Evolutionary conservation across 2,329 filamentous ascomycete genomes (phyloP), one percentile per base, ranked within the genome.

Genomic region (Aspergillus unguis): DNA sequence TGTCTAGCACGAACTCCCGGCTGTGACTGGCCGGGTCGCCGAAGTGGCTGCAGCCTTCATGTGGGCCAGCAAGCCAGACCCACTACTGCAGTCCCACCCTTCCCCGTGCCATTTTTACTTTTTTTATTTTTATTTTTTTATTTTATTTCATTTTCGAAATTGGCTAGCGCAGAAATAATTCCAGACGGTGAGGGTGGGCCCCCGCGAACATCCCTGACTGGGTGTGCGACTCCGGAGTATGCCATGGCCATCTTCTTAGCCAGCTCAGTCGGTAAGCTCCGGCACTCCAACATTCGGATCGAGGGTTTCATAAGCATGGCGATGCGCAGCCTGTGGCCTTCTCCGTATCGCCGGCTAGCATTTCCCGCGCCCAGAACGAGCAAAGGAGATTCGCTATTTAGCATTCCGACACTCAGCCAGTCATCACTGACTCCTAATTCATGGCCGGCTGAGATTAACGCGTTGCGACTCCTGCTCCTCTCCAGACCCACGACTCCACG

Each of bases 1-100:
- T 47, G 51, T 54, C 58, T 55, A 61, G 61, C 61, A 64, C 60
- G 62, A 63, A 64, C 61, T 61, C 61, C 61, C 58, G 57, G 60
- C 50, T 60, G 60, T 62, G 61, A 63, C 60, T 63, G 60, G 61
- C 58, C 57, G 57, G 60, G 53, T 54, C 54, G 47, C 58, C 62
- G 60, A 60, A 62, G 53, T 54, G 55, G 47, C 58, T 62, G 60
- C 61, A 17, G 17, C 17, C 17, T 26, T 6, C 37, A 59, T 52
- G 59, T 62, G 61, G 62, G 50, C 60, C 61, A 60, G 59, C 59
- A 59, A 53, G 54, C 49, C 46, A 29, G 48, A 52, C 56, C 59
- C 58, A 55, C 58, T 27, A 17, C 17, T 17, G 17, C 17, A 3
- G 42, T 37, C 49, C 59, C 56, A 54, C 54, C 53, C 44, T 60